Evolutionary conservation across 352 stramenopile genomes (phyloP), one percentile per base, ranked within the genome.

Genomic region (Globisporangium nagaii): DNA sequence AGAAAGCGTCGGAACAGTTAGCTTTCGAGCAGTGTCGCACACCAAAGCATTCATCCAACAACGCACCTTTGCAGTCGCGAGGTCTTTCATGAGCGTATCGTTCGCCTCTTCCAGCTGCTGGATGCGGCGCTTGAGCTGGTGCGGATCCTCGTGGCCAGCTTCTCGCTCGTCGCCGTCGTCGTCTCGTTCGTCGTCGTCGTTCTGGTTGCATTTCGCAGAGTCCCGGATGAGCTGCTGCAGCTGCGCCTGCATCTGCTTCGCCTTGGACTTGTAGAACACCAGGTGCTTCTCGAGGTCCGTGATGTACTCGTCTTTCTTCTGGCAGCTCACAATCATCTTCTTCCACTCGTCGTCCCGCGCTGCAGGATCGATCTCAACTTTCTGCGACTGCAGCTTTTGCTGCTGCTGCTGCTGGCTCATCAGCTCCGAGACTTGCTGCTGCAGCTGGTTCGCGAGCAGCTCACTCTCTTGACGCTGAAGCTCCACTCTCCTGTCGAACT

Each of bases 271-370:
- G 78, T 90, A 93, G 49, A 93, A 88, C 40, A 91, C 79, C 5
- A 93, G 30, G 60, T 93, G 81, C 54, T 90, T 93, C 58, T 93
- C 84, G 19, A 91, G 56, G 13, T 88, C 81, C 0, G 71, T 66
- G 15, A 93, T 91, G 67, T 92, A 93, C 59, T 86, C 80, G 63
- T 90, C 77, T 55, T 93, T 90, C 65, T 89, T 88, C 57, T 88
- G 75, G 31, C 62, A 77, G 19, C 67, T 75, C 6, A 84, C 67
- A 12, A 88, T 82, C 22, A 93, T 43, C 35, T 85, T 83, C 42
- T 87, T 77, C 77, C 73, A 86, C 55, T 90, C 74, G n/a, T 60
- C 60, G 37, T 90, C 69, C 71, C 73, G 76, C 45, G 79, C 65
- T 8, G 51, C 55, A 22, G 86, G 63, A 4, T 69, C 66, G 13